Base-by-base conservation (phyloP, 1,139 yeast species). In the Suhomyces maxii region DNA sequence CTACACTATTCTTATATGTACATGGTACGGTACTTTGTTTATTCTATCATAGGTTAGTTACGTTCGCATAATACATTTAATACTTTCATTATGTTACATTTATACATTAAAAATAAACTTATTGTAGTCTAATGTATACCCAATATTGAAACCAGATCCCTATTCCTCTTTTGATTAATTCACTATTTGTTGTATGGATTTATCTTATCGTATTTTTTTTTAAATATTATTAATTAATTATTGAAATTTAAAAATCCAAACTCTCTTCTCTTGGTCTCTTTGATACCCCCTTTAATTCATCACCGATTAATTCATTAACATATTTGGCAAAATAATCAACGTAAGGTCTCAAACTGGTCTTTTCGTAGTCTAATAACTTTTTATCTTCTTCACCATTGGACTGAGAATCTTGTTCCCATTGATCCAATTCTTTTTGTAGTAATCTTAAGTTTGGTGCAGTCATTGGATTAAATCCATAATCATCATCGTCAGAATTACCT, bases 371-470 rank as follows among this genome's bases (percentile, higher is more conserved):
- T 4, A 56, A 51, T 1, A 65, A 36, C 40, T 59, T 59, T 31
- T 50, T 46, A 28, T 28, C 31, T 1, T 59, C 51, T 43, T 67
- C 65, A 8, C 58, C 53, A 13, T 58, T 66, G 48, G 67, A 61
- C 11, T 65, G 60, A 6, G 59, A 68, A 8, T 63, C 46, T 45
- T 60, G 60, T 34, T 76, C 77, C 69, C 73, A 70, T 32, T 73
- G 59, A 42, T 79, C 81, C 13, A 79, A 64, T 57, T 83, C 86
- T 39, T 73, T 69, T 40, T 83, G 84, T 30, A 91, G 66, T 42
- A 72, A 72, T 41, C 82, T 70, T 47, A 91, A 73, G 45, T 85
- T 88, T 8, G 99, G 99, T 1, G 96, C 93, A 11, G 71, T 74
- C 55, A 78, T 77, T 1, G 98, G 98, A 56, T 86, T 83, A 60